Evolutionary conservation across 805 yeast species (phyloP).

Genomic region (Candida nitratophila): DNA sequence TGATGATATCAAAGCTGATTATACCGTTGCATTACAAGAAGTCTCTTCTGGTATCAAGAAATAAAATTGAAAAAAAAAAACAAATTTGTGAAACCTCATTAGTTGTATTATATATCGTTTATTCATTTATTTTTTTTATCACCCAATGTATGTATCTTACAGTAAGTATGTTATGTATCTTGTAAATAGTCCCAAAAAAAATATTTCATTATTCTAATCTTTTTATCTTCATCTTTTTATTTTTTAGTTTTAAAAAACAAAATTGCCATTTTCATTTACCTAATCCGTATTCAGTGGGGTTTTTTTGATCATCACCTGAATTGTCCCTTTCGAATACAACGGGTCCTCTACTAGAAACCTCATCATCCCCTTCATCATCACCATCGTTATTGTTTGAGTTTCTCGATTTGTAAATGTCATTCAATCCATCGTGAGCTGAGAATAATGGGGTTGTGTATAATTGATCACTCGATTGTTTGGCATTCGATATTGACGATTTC

Average conservation of each 20-base stretch:
- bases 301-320: background rate
- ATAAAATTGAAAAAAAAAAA: too few relatives aligned
- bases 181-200: too few relatives aligned
- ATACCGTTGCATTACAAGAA: constrained; percentile 54
- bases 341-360: constrained; percentile 10
- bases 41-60: constrained; percentile 59
- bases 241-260: background rate
- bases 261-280: background rate
- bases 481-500: constrained; percentile 32
- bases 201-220: too few relatives aligned
- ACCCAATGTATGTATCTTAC: too few relatives aligned
- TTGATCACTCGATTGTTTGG: constrained; percentile 35
- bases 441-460: constrained; percentile 56
- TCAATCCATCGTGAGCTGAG: constrained; percentile 42
- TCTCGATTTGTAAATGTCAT: constrained; percentile 42
- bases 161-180: too few relatives aligned
- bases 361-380: too few relatives aligned
- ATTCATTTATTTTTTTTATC: too few relatives aligned
- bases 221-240: too few relatives aligned
- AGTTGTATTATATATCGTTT: too few relatives aligned
- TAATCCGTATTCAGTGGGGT: background rate
- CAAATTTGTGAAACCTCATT: too few relatives aligned
- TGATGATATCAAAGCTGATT: constrained; percentile 51
- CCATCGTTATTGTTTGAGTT: too few relatives aligned
- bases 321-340: constrained; percentile 20